phyloP scores from a whole-genome alignment of 331 rosid genomes.

The Quercus lobata region DNA sequence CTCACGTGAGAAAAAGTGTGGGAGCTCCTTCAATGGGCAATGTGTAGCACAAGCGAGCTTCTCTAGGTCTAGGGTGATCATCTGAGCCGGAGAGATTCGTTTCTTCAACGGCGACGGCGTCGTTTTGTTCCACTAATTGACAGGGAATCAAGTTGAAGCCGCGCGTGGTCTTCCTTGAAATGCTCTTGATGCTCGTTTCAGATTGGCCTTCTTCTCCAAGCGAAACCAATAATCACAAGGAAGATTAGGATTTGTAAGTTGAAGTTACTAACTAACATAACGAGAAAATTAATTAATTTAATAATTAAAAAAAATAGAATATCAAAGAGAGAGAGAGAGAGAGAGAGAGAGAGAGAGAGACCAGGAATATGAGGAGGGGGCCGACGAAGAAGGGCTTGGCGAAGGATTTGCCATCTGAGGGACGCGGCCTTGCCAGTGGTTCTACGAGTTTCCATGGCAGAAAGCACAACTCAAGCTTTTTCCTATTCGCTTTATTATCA shows the following conservation, averaged over 20 bases:
- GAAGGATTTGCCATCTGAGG: conserved; percentile 69
- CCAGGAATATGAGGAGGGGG: conserved; percentile 19
- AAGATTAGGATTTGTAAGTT: background rate
- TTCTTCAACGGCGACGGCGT: background rate
- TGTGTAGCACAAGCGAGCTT: conserved; percentile 59
- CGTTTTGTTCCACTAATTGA: conserved; percentile 25
- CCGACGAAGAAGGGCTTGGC: conserved; percentile 59
- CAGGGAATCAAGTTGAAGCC: conserved; percentile 83
- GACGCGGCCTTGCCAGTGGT: conserved; percentile 50
- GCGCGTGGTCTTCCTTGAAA: conserved; percentile 57
- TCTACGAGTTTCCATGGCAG: conserved; percentile 33
- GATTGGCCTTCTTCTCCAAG: conserved; percentile 40
- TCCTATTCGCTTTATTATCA: too few species aligned
- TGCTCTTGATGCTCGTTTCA: conserved; percentile 34
- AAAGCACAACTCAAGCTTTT: too few species aligned
- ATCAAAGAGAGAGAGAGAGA: background rate
- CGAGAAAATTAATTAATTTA: background rate
- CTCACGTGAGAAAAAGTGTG: conserved; percentile 56
- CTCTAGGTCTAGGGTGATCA: conserved; percentile 18
- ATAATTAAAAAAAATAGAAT: background rate
- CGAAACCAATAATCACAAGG: background rate
- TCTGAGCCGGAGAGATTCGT: conserved; percentile 5
- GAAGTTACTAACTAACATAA: background rate
- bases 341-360: too few species aligned
- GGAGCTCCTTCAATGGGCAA: conserved; percentile 58